Base-by-base conservation (phyloP, 148 eudicot species). In the Dianthus caryophyllus region DNA sequence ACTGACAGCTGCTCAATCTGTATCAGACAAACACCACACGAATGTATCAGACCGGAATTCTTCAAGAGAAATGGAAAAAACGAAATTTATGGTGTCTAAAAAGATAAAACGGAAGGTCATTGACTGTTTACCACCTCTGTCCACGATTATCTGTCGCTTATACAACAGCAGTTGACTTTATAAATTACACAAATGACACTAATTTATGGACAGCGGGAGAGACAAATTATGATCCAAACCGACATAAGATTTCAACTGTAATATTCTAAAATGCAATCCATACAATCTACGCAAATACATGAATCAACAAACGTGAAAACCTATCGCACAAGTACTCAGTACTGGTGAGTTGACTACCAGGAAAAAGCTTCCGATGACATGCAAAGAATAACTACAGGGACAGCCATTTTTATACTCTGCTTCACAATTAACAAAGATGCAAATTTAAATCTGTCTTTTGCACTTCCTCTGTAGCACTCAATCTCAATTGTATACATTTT, bases 1-100 rank as follows among this genome's bases (percentile, higher is more conserved):
- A 72, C 71, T 33, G 81, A 62, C 63, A 94, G 70, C 80, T 77
- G 44, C 75, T 84, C 80, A 26, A 94, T 84, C 99, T 94, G 87
- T n/a, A n/a, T 21, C 15, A 55, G 48, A 50, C 12, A 38, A 41
- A 9, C 15, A 62, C 50, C n/a, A 10, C 29, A 52, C 21, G 51
- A 65, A 20, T n/a, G 9, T 6, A 61, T 1, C 21, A 61, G 62
- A 30, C 21, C 22, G 31, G 13, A 58, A 58, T 20, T 31, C 1
- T 3, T 25, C 59, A 33, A 33, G 39, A 8, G 39, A 33, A 33
- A 33, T 3, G 39, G 39, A 33, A 8, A 8, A 2, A 8, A 8
- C 5, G 39, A 8, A 8, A 33, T 33, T 41, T 41, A 41, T 3
- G 44, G 44, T 41, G 10, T 41, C 10, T 9, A 6, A 41, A 33